Evolutionary conservation across 2,329 filamentous ascomycete species (phyloP).

Genomic region (Arthrobotrys entomopaga): DNA sequence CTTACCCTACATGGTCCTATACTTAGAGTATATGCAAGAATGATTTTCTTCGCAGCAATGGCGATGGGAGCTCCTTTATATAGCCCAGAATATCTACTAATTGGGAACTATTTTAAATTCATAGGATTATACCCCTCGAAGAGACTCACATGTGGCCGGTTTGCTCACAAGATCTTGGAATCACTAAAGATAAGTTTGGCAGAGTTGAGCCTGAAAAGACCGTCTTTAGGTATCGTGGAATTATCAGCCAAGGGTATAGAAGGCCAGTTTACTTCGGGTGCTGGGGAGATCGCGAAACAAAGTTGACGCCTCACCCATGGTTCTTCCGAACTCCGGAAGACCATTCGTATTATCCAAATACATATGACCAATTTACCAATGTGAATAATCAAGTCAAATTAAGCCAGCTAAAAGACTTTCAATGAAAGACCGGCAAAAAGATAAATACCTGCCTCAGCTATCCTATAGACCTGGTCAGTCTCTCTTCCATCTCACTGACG

Average conservation of each 20-base stretch:
- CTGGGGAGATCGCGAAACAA: not conserved
- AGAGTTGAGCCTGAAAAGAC: not conserved
- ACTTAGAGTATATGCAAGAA: no score
- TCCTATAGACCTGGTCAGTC: no score
- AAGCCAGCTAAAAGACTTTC: constrained; percentile 10
- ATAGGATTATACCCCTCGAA: not conserved
- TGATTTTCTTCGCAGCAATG: no score
- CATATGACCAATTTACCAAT: not conserved
- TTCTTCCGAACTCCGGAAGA: constrained; percentile 22
- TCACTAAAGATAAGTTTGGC: no score
- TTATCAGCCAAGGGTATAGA: not conserved
- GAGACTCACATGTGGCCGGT: constrained; percentile 12
- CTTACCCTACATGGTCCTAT: not conserved
- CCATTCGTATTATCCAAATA: constrained; percentile 18
- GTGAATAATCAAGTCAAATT: not conserved
- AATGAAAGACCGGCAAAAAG: not conserved
- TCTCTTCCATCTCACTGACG: no score
- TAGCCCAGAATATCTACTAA: no score
- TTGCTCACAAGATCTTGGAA: not conserved
- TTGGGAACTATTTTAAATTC: not conserved
- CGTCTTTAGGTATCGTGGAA: not conserved
- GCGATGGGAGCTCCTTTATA: no score
- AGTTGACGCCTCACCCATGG: constrained; percentile 14
- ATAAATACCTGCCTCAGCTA: no score
- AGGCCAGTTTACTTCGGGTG: constrained; percentile 27